These are phyloP conservation scores for Stemphylium vesicarium DNA, from an alignment of 2,329 filamentous ascomycete genomes.

Conservation along the genomic window DNA sequence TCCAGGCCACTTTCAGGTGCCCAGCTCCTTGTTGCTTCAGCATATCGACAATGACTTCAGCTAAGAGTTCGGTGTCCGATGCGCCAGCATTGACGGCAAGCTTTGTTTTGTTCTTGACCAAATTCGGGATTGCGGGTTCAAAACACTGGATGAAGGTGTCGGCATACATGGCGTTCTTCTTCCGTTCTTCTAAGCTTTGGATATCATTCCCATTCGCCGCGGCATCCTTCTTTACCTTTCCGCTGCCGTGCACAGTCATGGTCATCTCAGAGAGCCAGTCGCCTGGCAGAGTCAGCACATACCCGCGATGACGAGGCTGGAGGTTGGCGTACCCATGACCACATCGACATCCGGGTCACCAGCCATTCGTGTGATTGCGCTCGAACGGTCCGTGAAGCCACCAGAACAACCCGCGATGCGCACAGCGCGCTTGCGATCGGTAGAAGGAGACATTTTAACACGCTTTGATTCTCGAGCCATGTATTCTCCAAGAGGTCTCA, in stretches of 20 bases:
- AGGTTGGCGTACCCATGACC: conserved; percentile 26
- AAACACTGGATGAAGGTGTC: conserved; percentile 58
- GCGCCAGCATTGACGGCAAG: conserved; percentile 62
- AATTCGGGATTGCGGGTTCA: conserved; percentile 29
- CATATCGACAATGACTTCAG: conserved; percentile 20
- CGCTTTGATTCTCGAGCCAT: conserved; percentile 13
- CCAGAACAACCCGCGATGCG: conserved; percentile 48
- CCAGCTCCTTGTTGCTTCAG: conserved; percentile 16
- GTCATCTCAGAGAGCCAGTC: conserved; percentile 42
- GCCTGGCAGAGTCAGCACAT: conserved; percentile 13
- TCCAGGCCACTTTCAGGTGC: conserved; percentile 30
- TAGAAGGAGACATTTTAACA: conserved; percentile 19
- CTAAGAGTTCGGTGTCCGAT: conserved; percentile 55
- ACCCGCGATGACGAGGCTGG: not conserved
- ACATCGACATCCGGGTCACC: conserved; percentile 36
- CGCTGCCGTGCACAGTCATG: conserved; percentile 36
- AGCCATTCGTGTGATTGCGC: conserved; percentile 43
- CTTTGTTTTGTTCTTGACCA: conserved; percentile 42
- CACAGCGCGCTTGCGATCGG: conserved; percentile 31
- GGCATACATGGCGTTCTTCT: conserved; percentile 35
- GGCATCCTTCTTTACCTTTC: conserved; percentile 45
- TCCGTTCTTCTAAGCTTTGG: conserved; percentile 48
- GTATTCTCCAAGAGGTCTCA: not conserved
- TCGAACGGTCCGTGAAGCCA: conserved; percentile 49
- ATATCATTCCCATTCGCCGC: conserved; percentile 35